phyloP scores from a whole-genome alignment of 2,329 filamentous ascomycete genomes.

The Phialocephala sp. region DNA sequence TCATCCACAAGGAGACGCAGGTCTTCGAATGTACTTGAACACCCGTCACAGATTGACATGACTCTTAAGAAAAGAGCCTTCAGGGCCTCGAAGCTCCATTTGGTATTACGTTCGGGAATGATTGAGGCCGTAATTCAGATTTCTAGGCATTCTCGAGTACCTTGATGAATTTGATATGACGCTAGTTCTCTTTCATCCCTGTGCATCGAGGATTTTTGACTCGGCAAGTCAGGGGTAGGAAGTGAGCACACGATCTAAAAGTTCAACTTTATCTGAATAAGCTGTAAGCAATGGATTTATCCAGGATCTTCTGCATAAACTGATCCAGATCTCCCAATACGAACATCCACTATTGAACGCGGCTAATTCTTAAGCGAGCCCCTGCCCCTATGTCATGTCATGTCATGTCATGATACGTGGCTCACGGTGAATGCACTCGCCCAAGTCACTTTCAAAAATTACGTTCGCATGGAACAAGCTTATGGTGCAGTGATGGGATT shows the following conservation, averaged over 20 bases:
- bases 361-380: not conserved
- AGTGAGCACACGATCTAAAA: not conserved
- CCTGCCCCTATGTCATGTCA: not conserved
- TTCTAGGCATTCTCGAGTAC: not conserved
- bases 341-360: not conserved
- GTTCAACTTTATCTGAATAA: not conserved
- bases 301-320: not conserved
- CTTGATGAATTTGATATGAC: not conserved
- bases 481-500: slow-evolving; percentile 14
- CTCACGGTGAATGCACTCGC: not conserved
- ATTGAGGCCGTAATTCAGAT: not conserved
- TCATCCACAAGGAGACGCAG: too few species aligned
- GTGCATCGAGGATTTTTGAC: not conserved
- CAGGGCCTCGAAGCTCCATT: not conserved
- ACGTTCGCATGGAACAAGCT: not conserved
- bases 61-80: not conserved
- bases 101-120: not conserved
- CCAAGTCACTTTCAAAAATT: slow-evolving; percentile 15
- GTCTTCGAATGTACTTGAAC: too few species aligned
- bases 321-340: not conserved
- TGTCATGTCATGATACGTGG: too few species aligned
- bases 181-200: not conserved
- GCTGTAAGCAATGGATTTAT: not conserved
- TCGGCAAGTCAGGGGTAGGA: not conserved
- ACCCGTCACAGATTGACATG: too few species aligned